Conservation (phyloP, 495 filamentous ascomycete genomes). For the Tricharina praecox region DNA sequence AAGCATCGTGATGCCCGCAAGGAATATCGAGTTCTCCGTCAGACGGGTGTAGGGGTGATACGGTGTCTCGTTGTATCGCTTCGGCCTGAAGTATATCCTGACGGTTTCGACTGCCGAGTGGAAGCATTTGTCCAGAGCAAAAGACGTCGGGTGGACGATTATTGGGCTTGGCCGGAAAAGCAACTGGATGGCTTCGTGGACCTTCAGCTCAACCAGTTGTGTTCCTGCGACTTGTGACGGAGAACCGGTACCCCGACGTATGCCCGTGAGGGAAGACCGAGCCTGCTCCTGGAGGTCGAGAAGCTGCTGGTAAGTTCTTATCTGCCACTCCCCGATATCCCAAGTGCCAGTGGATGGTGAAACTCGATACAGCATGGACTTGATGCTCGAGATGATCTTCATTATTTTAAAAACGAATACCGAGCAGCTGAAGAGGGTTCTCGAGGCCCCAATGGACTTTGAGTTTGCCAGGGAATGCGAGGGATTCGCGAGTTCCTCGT, state of each 20-base stretch:
- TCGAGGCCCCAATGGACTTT: conserved; percentile 1
- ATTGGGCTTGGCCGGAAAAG: conserved; percentile 20
- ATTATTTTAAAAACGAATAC: conserved; percentile 22
- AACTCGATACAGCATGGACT: conserved; percentile 20
- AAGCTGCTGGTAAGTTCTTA: conserved; percentile 13
- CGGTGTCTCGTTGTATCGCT: conserved; percentile 10
- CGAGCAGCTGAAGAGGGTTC: conserved; percentile 16
- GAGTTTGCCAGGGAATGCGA: conserved; percentile 2
- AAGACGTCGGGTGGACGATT: conserved; percentile 10
- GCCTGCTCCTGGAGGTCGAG: conserved; percentile 15
- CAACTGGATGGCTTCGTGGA: conserved; percentile 23
- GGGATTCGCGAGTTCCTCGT: conserved; percentile 15
- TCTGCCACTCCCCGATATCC: conserved; percentile 21
- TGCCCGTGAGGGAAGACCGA: conserved; percentile 3
- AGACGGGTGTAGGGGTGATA: conserved; percentile 20
- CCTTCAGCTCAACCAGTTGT: conserved; percentile 20
- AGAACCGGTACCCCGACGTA: background rate
- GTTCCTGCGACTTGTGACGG: conserved; percentile 9
- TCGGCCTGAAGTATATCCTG: conserved; percentile 19
- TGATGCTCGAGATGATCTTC: conserved; percentile 21
- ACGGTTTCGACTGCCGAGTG: conserved; percentile 18
- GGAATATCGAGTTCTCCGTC: conserved; percentile 18
- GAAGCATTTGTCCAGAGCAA: conserved; percentile 15
- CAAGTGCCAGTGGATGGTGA: conserved; percentile 9
- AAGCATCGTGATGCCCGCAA: conserved; percentile 19